Evolutionary conservation across 163 green algal genomes (phyloP), one percentile per base, ranked within the genome.

Genomic region (Scenedesmus sp.): DNA sequence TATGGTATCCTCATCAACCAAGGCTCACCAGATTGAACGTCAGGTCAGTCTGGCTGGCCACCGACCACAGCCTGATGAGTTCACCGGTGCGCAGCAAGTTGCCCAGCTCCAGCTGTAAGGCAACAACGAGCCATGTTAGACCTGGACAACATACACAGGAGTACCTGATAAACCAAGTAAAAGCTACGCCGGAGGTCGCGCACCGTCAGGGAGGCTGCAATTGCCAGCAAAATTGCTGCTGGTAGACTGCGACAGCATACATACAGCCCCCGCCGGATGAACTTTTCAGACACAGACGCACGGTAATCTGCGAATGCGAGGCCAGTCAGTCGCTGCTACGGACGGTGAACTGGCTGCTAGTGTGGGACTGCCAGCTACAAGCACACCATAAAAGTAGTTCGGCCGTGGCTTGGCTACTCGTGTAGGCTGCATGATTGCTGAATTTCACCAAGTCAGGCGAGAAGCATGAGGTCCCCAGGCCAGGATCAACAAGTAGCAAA

Each of bases 241-340:
- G 84, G 84, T 26, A 76, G 22, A 84, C 82, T 43, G 16, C 49
- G 35, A 13, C 37, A 95, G 20, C 98, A 82, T 24, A 97, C 53
- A 33, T 95, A 95, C 61, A 98, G 97, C 51, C 97, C 97, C 78
- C 92, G 93, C 85, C 97, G 97, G 72, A 99, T 97, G 91, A 98
- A 97, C 82, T 98, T 98, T 0, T 97, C 78, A 0, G 94, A 95
- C 2, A 99, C 94, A 44, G 91, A 95, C 89, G 68, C 33, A 15
- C 96, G 95, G 78, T 98, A 98, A 82, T 98, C 97, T 98, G 95
- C 93, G 24, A 42, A 2, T 24, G 78, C 30, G 22, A 61, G 12
- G 18, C 44, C n/a, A 7, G 30, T 86, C 30, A 72, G 80, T 6
- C 5, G 5, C 30, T 40, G 65, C 78, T 56, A 18, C 33, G 43